Evolutionary conservation across 2,329 filamentous ascomycete species (phyloP), one percentile per base, ranked within the genome.

Genomic region (Drechslerella stenobrocha): DNA sequence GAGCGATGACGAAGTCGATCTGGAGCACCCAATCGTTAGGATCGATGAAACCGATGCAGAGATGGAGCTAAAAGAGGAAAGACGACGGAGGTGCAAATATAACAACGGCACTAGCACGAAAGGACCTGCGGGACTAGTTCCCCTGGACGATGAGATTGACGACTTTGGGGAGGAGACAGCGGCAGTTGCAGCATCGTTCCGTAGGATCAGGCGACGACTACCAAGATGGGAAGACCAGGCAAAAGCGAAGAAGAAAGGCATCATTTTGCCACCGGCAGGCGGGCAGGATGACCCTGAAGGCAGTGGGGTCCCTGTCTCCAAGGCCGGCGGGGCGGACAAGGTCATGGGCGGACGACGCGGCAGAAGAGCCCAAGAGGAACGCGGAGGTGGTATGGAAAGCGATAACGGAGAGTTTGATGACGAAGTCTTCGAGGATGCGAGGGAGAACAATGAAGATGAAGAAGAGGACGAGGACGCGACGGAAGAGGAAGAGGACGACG

Each of bases 151-250:
- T 0, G 64, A 69, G 13, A 30, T 42, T 8, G 86, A 89, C 69
- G 88, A 92, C 76, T 88, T 85, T 71, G 89, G 89, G 42, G 89
- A 92, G 75, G 87, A 92, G 75, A 80, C 84, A 3, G 81, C 81
- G 56, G 80, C 83, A 1, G 86, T 88, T 61, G 82, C 84, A 2
- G 83, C 87, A 8, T 82, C 87, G 5, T 77, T 92, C 15, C 79
- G 85, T 53, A 81, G 87, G 13, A 80, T 81, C 0, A 78, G 80
- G 18, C 81, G 89, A 24, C 81, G 89, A 37, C 78, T 92, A n/a
- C 78, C 82, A 52, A 81, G 88, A 28, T 92, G 89, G 89, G 81
- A 84, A 47, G 78, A 78, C n/a, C 76, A 77, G 1, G 77, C 75
- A 8, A 77, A 77, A n/a, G 63, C 63, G 2, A 67, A 56, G 55